Percentiles rank a stretch among this genome's conserved stretches.
phyloP scores from a whole-genome alignment of 805 yeast genomes.

The Cyberlindnera mycetangii region DNA sequence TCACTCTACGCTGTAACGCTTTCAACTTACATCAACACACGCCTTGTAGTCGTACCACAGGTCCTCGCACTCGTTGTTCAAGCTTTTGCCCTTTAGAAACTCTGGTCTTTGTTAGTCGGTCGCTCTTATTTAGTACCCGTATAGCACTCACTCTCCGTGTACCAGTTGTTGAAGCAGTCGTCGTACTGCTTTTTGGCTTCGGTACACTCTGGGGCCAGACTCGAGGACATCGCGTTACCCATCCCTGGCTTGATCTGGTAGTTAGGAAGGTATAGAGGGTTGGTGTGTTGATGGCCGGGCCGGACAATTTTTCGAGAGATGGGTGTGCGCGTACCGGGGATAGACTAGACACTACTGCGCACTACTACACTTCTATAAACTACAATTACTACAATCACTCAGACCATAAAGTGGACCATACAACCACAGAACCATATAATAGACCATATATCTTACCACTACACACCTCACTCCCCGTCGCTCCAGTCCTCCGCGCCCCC shows the following conservation, averaged over 20 bases:
- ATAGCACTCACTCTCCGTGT: constrained; percentile 65
- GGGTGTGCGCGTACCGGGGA: background rate
- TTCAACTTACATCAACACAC: constrained; percentile 61
- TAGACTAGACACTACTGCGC: background rate
- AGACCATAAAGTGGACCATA: no score
- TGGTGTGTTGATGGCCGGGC: background rate
- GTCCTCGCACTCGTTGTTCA: constrained; percentile 85
- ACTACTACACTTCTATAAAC: no score
- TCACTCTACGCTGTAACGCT: no score
- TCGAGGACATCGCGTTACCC: constrained; percentile 77
- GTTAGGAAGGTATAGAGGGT: no score
- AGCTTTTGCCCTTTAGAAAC: constrained; percentile 52
- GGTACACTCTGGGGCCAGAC: constrained; percentile 97
- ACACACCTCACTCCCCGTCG: constrained; percentile 16
- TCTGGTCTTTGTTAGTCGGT: constrained; percentile 28
- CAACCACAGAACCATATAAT: background rate
- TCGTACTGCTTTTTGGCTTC: constrained; percentile 83
- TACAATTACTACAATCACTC: no score
- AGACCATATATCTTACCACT: no score
- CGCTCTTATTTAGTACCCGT: no score
- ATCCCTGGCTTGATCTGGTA: constrained; percentile 38
- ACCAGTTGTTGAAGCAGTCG: constrained; percentile 93
- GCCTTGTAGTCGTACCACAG: constrained; percentile 84
- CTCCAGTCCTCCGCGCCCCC: constrained; percentile 21
- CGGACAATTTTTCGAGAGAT: background rate